Evolutionary conservation across 176 grass and related monocot genomes (phyloP), one percentile per base, ranked within the genome.

Genomic region (Rhynchospora tenuis): DNA sequence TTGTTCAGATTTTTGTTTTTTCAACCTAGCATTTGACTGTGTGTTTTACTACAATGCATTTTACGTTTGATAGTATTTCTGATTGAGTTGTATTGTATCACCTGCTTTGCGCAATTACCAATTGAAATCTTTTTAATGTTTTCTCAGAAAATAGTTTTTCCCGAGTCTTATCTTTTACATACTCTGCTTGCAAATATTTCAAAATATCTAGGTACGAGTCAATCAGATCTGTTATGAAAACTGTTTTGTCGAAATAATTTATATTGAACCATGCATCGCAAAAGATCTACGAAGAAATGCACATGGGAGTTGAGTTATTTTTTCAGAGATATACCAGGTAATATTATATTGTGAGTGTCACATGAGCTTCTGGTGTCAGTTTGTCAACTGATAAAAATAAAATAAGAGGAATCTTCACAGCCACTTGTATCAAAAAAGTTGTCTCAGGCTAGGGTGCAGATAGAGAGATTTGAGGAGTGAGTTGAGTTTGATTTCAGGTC

Each of bases 221-320:
- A 15, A 77, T 31, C 47, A 77, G 73, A 77, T 77, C 73, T 77
- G 48, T 56, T 48, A 17, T 76, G 48, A 55, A 76, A 75, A 55
- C 5, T 17, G 45, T 31, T 56, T 55, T n/a, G 1, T 55, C 17
- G 54, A 47, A 56, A n/a, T n/a, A 56, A 31, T 55, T 76, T 28
- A 31, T 54, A 31, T 51, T 75, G 20, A 3, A 52, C 23, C 15
- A 6, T 75, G 71, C 46, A 52, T 54, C 20, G 9, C 45, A 73
- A 26, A 19, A 50, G n/a, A 74, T 51, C 72, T 54, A 13, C 9
- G 54, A 9, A 54, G 22, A 47, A 47, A 50, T 3, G 28, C 46
- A 47, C 47, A 28, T 75, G 23, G 43, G 7, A 28, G 46, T 75
- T 54, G 46, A 52, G 45, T 51, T 24, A 26, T 51, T 74, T 44